These are phyloP conservation scores for Candida peoriensis DNA, from an alignment of 805 yeast species.

Conservation along the genomic window DNA sequence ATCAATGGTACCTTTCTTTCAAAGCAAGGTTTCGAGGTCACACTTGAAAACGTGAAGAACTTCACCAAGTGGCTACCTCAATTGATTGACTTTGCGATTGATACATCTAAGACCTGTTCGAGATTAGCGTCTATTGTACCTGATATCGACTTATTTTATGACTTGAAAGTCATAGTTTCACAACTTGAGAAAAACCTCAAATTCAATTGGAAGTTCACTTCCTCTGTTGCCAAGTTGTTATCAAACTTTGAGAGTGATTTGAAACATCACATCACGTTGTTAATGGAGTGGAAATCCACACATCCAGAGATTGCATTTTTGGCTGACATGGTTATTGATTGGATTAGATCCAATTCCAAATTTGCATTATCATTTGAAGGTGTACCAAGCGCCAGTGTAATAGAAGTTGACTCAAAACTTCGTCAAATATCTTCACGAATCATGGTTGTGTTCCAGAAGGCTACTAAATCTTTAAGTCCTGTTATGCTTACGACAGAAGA, in stretches of 20 bases:
- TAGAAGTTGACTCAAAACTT: constrained; percentile 42
- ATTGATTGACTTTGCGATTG: constrained; percentile 27
- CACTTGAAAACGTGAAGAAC: constrained; percentile 10
- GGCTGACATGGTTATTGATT: constrained; percentile 40
- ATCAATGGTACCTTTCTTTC: constrained; percentile 18
- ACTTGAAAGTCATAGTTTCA: constrained; percentile 12
- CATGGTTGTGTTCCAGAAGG: constrained; percentile 63
- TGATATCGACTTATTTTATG: constrained; percentile 18
- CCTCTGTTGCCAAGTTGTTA: constrained; percentile 8
- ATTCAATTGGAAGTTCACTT: constrained; percentile 15
- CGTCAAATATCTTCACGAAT: constrained; percentile 53
- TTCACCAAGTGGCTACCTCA: constrained; percentile 30
- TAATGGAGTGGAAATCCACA: constrained; percentile 27
- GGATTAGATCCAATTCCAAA: constrained; percentile 32
- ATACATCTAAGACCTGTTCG: constrained; percentile 16
- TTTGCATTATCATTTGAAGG: constrained; percentile 2
- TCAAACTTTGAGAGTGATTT: constrained; percentile 21
- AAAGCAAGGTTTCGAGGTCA: constrained; percentile 6
- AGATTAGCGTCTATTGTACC: constrained; percentile 9
- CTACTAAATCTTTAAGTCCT: constrained; percentile 15
- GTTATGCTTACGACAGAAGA: constrained; percentile 38
- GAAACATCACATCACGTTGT: constrained; percentile 21
- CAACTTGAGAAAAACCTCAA: constrained; percentile 11
- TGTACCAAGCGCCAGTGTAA: too few species aligned
- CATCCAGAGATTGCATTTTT: constrained; percentile 37